These are phyloP conservation scores for Agrocybe praecox DNA, from an alignment of 768 basidiomycete genomes.

Conservation along the genomic window DNA sequence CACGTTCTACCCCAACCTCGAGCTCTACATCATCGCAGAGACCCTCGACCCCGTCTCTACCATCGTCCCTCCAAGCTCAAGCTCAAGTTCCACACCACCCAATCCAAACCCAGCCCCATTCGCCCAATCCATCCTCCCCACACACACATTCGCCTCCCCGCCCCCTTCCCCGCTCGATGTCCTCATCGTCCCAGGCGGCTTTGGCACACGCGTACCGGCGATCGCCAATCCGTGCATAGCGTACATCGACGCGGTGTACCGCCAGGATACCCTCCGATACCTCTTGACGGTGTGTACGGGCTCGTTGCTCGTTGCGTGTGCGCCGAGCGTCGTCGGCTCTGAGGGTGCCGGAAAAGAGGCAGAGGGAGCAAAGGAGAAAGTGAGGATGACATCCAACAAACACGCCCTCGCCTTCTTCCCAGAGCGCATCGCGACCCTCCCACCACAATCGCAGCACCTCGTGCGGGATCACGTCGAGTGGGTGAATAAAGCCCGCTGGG, in stretches of 20 bases:
- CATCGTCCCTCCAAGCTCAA: conserved; percentile 11
- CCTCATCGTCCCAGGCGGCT: conserved; percentile 30
- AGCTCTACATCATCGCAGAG: conserved; percentile 32
- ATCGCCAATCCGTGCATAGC: conserved; percentile 26
- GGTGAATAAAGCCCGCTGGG: conserved; percentile 49
- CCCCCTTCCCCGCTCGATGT: conserved; percentile 35
- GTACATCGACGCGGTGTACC: conserved; percentile 35
- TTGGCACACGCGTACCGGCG: conserved; percentile 26
- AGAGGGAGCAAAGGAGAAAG: conserved; percentile 40
- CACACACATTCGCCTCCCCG: conserved; percentile 36
- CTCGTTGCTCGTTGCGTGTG: conserved; percentile 15
- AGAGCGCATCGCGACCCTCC: not conserved
- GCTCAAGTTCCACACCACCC: not conserved
- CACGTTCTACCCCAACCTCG: conserved; percentile 19
- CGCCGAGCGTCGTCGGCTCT: conserved; percentile 29
- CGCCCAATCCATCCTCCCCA: conserved; percentile 37
- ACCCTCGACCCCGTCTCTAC: conserved; percentile 37
- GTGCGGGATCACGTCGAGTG: conserved; percentile 34
- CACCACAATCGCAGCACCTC: not conserved
- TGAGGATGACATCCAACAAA: conserved; percentile 49
- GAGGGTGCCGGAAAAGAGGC: conserved; percentile 17
- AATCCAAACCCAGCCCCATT: conserved; percentile 24
- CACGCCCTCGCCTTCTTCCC: conserved; percentile 21
- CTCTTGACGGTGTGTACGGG: conserved; percentile 48
- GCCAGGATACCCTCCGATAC: conserved; percentile 30